Evolutionary conservation across 805 yeast species (phyloP), one percentile per base, ranked within the genome.

Genomic region (Ogataea haglerorum): DNA sequence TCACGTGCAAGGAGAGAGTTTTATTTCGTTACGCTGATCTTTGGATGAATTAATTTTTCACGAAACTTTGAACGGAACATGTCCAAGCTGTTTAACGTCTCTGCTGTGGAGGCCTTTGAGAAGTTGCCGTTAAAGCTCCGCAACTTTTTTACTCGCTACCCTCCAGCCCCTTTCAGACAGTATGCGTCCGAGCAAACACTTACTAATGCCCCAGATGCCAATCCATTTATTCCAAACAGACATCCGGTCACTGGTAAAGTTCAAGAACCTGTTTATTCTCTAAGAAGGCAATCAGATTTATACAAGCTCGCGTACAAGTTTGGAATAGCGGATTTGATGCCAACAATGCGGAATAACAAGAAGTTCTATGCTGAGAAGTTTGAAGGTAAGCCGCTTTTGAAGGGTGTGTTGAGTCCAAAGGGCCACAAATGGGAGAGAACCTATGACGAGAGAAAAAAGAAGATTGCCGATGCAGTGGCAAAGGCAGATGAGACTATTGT

Each of bases 171-270:
- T n/a, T 79, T 78, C 63, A 73, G 75, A 14, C 60, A 73, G 50
- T 90, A 88, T 61, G 69, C 86, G 5, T 64, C 70, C 2, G 73
- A 70, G 47, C 84, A 95, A 37, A 76, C 85, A 2, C 66, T 76
- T 21, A 80, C 85, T 16, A 67, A 65, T 35, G 90, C 88, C 35
- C 72, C 76, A 16, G 75, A 77, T 45, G 85, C 89, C 52, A 90
- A 90, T 63, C 97, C 97, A 38, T 90, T 90, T 62, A 63, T 87
- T 40, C 82, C 95, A 17, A 89, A 87, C 62, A 83, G 75, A 56
- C 89, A 89, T 61, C 88, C 95, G 15, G 76, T 83, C 16, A 87
- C 95, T 16, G 77, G 83, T n/a, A 71, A 67, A 52, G 78, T 81
- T 67, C 95, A 86, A 54, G 78, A 79, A 44, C 86, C 97, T 18